Conservation (phyloP, 2,329 filamentous ascomycete species). For the Aspergillus sclerotialis region DNA sequence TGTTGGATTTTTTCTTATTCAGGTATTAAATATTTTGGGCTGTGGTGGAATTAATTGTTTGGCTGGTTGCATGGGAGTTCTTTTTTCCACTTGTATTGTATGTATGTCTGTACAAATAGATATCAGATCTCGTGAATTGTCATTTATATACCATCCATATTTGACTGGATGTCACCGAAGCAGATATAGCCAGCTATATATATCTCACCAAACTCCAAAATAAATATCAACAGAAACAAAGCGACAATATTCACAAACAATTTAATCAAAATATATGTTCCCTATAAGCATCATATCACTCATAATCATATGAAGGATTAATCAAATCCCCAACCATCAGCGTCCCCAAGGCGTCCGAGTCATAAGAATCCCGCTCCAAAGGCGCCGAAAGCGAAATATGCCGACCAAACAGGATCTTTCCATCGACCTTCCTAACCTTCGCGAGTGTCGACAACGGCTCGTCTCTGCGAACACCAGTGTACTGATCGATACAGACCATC, state of each 20-base stretch:
- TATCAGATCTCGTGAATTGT: background rate
- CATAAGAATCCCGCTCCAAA: conserved; percentile 8
- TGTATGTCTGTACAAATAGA: conserved; percentile 17
- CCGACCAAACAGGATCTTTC: conserved; percentile 83
- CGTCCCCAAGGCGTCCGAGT: conserved; percentile 13
- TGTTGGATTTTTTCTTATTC: conserved; percentile 2
- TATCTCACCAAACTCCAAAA: background rate
- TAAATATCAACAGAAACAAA: background rate
- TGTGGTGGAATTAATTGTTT: conserved; percentile 7
- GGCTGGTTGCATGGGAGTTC: conserved; percentile 12
- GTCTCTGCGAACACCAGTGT: conserved; percentile 66
- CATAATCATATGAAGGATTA: conserved; percentile 20
- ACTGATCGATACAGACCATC: conserved; percentile 92
- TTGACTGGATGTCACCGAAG: background rate
- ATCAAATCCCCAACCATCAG: conserved; percentile 37
- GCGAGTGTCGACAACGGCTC: conserved; percentile 85
- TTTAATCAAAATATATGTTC: no score
- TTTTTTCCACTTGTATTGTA: conserved; percentile 4
- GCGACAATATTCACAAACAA: no score
- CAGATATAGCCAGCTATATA: background rate
- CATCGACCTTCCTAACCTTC: conserved; percentile 75
- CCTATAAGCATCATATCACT: conserved; percentile 5
- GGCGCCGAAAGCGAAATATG: conserved; percentile 52
- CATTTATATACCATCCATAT: background rate
- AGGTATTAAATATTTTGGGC: conserved; percentile 8